Evolutionary conservation across 805 yeast species (phyloP), one percentile per base, ranked within the genome.

Genomic region (Saccharomycopsis guyanensis): DNA sequence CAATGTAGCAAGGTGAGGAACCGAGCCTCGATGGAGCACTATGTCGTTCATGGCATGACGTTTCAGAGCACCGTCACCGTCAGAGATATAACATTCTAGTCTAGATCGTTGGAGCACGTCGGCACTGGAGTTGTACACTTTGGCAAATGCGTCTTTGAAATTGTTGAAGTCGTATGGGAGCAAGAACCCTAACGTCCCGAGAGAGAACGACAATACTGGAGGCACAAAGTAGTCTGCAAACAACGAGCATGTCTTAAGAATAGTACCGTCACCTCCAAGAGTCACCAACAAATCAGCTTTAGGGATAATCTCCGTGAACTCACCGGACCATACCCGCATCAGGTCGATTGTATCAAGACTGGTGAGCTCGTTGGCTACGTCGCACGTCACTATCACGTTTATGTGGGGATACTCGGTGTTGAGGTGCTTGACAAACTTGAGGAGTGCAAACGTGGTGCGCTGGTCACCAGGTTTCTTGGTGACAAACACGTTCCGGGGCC

Each of bases 211-310:
- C 42, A 89, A 64, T 0, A 89, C 86, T 0, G 97, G 97, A 1
- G 97, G 97, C 3, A 86, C 93, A 27, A 67, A 69, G 7, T 70
- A 70, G 57, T 78, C 76, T 45, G 82, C 78, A 59, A 89, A 89
- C 56, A 78, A 67, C 3, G 93, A 78, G 0, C 87, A 91, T 0
- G 91, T 95, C 45, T 89, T 74, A 38, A 89, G 63, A 46, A 87
- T 86, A 0, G 97, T 89, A 3, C 97, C 97, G 62, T 89, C 97
- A 16, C 97, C 97, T n/a, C 97, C 97, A 34, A 89, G 63, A 0
- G 96, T 84, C 6, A 89, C 88, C 33, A 89, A 66, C 37, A 89
- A 62, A 58, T 89, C 97, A 0, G 95, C 76, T 55, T 79, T 84
- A 8, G 67, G 56, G 1, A 77, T 71, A 37, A 87, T 76, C 7